A percentile compares a stretch with the other conserved stretches of the same genome.
Evolutionary conservation across 345 rosid species (phyloP).

Genomic region (Populus tremula): DNA sequence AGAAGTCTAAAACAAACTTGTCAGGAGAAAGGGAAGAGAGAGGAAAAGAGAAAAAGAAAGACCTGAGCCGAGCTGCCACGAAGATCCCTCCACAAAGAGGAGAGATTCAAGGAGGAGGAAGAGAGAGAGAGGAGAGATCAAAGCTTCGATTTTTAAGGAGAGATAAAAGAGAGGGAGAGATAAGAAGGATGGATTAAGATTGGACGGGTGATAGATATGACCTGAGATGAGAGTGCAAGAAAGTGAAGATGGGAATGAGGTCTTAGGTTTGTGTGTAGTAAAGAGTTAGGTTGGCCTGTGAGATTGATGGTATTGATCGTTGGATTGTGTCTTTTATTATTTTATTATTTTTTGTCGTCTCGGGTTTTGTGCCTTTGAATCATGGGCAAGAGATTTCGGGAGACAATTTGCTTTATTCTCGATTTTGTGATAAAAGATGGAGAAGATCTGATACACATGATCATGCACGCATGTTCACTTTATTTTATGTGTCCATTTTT

Average conservation of each 20-base stretch:
- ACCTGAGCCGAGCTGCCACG: conserved; percentile 13
- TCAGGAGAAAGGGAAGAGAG: background rate
- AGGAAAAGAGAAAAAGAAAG: background rate
- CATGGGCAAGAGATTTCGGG: background rate
- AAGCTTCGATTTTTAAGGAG: background rate
- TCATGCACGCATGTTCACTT: background rate
- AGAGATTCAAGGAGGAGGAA: conserved; percentile 17
- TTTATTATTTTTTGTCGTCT: background rate
- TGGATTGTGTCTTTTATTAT: background rate
- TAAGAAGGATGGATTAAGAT: background rate
- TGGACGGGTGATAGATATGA: background rate
- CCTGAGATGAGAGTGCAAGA: background rate
- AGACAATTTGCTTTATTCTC: background rate
- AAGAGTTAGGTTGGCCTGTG: background rate
- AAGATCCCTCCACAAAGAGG: conserved; percentile 27
- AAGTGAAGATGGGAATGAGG: background rate
- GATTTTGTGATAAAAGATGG: background rate
- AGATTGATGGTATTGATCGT: background rate
- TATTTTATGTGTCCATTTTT: background rate
- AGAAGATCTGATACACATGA: background rate
- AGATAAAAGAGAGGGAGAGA: background rate
- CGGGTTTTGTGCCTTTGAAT: too few relatives aligned
- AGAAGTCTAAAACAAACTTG: background rate
- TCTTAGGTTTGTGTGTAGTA: background rate
- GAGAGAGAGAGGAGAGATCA: background rate